Evolutionary conservation across 2,329 filamentous ascomycete genomes (phyloP), one percentile per base, ranked within the genome.

Genomic region (Eurotiales sp.): DNA sequence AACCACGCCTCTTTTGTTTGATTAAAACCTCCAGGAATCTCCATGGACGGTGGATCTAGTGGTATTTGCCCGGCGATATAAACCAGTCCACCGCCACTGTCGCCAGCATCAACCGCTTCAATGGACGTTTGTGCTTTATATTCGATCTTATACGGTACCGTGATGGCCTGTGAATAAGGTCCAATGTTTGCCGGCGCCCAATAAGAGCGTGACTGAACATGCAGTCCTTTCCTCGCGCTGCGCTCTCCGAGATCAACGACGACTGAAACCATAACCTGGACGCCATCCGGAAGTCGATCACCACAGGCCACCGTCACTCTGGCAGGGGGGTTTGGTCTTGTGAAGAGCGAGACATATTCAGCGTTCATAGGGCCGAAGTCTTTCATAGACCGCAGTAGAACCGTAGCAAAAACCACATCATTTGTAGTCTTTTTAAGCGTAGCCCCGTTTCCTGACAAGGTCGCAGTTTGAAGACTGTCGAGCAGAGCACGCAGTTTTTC

Each of bases 161-260:
- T 77, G 45, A 93, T 83, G 3, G 90, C 90, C 72, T 99, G 93
- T 51, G 91, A 96, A 69, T 97, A 97, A 0, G 93, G 93, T 0
- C 93, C 93, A 49, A 99, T 97, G 64, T 97, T 97, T 17, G 93
- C 92, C 0, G 93, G 93, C 0, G 93, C 93, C 93, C 93, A 99
- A 76, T 97, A 97, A 10, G 90, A 95, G 34, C 88, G 78, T 3
- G 88, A 91, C 70, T 97, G 93, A 5, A 99, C 91, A 67, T 99
- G 93, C 1, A 97, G 78, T 0, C 70, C 87, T 52, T 72, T 66
- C 27, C 75, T 68, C 34, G 53, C 49, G 15, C 59, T 57, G 36
- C 61, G 61, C 23, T 55, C 39, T 5, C 65, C 65, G 19, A 68
- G 57, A 53, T 77, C 68, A n/a, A 78, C 61, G 10, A 77, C 66